Base-by-base conservation (phyloP, 2,329 filamentous ascomycete species). In the Knoxdaviesia proteae region DNA sequence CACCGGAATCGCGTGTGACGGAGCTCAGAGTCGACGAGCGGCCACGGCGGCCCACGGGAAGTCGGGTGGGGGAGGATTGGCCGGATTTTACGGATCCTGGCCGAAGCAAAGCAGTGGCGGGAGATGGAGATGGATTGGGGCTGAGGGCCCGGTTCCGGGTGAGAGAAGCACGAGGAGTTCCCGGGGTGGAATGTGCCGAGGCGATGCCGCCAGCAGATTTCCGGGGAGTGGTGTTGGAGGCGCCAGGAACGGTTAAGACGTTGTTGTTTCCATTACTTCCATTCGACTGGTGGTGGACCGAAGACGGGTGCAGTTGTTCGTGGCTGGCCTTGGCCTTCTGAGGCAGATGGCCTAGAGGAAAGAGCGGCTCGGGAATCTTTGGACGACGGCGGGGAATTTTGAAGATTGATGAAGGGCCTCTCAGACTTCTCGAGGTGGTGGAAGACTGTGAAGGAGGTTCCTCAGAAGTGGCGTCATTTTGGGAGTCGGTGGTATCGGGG, bases 11-110 rank as follows among this genome's bases (percentile, higher is more conserved):
- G 48, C 80, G 76, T 11, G 78, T 75, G 38, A 88, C 59, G 1
- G 88, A 96, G 52, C 82, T 87, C 63, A 93, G 71, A 0, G 90
- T 96, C 5, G 87, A 93, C 11, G 90, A 94, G 49, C 90, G 74
- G 42, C 79, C 81, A 50, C 87, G 70, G 41, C 77, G 61, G 29
- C 70, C 68, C 30, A 74, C 61, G 41, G 68, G 67, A 42, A 64
- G 62, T 44, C 77, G 72, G 2, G 71, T 74, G 9, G 75, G 74
- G 5, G 73, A 79, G 0, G 88, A 94, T 42, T 74, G 76, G 20
- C 74, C 75, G 2, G 67, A 71, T 44, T 69, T 64, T 36, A 62
- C 58, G 11, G 64, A 68, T 33, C 52, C 58, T 2, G 64, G 63
- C 29, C 63, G 58, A 42, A 72, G 68, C n/a, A 72, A 54, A 7